Conservation (phyloP, 2,329 filamentous ascomycete species). For the Neocucurbitaria cava region DNA sequence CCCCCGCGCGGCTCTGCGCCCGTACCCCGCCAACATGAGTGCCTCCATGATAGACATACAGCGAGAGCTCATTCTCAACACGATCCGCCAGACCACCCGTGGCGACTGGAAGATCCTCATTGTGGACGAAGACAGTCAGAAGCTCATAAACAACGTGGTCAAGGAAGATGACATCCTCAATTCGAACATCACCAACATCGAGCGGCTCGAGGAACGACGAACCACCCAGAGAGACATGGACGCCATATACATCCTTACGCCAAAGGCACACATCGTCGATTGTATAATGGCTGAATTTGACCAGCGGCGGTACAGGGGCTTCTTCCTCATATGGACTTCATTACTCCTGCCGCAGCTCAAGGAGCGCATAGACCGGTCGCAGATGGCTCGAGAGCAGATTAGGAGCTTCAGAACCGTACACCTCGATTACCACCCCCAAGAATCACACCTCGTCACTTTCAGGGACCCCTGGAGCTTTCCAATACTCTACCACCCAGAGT, state of each 20-base stretch:
- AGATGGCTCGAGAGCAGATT: conserved; percentile 74
- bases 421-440: conserved; percentile 87
- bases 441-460: conserved; percentile 91
- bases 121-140: conserved; percentile 81
- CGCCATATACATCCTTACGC: conserved; percentile 89
- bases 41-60: conserved; percentile 86
- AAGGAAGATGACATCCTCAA: conserved; percentile 98
- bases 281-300: conserved; percentile 94
- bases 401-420: conserved; percentile 83
- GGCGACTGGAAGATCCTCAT: conserved; percentile 98
- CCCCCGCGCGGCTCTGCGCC: conserved; percentile 22
- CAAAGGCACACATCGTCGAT: conserved; percentile 86
- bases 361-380: conserved; percentile 75
- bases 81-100: conserved; percentile 78
- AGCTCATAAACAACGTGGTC: conserved; percentile 87
- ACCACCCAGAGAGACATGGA: conserved; percentile 88
- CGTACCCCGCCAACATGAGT: conserved; percentile 68
- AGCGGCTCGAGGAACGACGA: conserved; percentile 87
- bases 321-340: conserved; percentile 85
- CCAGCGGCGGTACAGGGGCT: conserved; percentile 77
- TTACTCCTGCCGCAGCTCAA: conserved; percentile 74
- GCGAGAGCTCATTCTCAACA: conserved; percentile 75
- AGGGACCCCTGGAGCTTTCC: conserved; percentile 96
- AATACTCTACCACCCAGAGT: conserved; percentile 86
- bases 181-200: conserved; percentile 95